Evolutionary conservation across 768 basidiomycete genomes (phyloP).

Genomic region (Tylopilus vinaceipallidus): DNA sequence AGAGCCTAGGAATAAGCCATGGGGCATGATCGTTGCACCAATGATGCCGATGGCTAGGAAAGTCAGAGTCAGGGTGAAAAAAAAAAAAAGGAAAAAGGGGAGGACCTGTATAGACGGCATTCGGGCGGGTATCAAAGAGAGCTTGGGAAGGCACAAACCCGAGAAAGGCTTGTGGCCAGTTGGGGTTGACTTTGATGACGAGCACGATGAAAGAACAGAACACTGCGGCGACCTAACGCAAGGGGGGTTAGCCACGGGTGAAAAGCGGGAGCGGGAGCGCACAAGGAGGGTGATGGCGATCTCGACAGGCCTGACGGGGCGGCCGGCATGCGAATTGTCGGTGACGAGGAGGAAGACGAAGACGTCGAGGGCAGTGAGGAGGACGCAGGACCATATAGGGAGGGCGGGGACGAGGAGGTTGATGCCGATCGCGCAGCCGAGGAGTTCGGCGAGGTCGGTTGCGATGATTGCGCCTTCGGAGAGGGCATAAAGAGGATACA

Average conservation of each 20-base stretch:
- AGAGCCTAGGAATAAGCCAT: constrained; percentile 52
- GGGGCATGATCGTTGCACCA: constrained; percentile 60
- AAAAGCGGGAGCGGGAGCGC: not conserved
- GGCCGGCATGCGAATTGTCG: constrained; percentile 30
- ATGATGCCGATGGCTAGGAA: constrained; percentile 38
- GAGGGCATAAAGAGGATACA: constrained; percentile 45
- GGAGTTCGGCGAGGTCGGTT: constrained; percentile 59
- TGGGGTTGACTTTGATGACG: constrained; percentile 39
- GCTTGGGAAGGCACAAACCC: constrained; percentile 36
- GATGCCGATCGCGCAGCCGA: constrained; percentile 60
- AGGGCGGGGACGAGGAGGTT: constrained; percentile 48
- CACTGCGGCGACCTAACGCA: constrained; percentile 24
- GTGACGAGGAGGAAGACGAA: constrained; percentile 44
- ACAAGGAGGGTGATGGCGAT: constrained; percentile 35
- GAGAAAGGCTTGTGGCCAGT: constrained; percentile 41
- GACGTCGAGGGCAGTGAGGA: constrained; percentile 49
- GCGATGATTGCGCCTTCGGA: constrained; percentile 53
- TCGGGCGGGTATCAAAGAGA: constrained; percentile 39
- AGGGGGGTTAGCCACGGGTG: not conserved
- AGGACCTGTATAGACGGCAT: constrained; percentile 34
- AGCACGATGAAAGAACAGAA: constrained; percentile 39
- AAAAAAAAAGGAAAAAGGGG: constrained; percentile 2
- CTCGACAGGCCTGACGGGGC: constrained; percentile 41
- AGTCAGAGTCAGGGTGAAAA: constrained; percentile 15
- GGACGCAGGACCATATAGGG: constrained; percentile 48